Conservation (phyloP, 148 eudicot genomes). For the Camellia granthamiana region DNA sequence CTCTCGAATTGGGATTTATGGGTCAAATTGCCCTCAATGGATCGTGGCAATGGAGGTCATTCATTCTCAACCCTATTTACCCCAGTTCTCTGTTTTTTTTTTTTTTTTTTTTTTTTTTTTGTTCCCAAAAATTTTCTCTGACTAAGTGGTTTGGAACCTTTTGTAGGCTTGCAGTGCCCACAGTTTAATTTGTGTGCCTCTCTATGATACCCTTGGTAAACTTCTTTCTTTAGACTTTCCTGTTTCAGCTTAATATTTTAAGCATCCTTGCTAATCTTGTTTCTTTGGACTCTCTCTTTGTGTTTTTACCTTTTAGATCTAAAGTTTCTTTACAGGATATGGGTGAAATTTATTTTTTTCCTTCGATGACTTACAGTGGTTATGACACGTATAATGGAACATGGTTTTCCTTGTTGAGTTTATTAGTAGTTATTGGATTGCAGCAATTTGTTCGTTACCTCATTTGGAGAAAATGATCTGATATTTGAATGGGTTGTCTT, state of each 20-base stretch:
- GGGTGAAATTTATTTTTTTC: too few relatives aligned
- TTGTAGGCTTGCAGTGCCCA: conserved; percentile 87
- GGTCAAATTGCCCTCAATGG: conserved; percentile 95
- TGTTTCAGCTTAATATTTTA: neutral
- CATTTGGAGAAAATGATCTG: conserved; percentile 9
- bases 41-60: conserved; percentile 89
- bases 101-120: neutral
- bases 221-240: neutral
- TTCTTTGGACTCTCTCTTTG: neutral
- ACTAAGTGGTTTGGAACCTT: neutral
- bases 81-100: neutral
- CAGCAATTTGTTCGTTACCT: neutral
- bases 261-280: neutral
- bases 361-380: neutral
- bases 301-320: neutral
- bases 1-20: conserved; percentile 86
- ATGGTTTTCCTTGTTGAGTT: neutral
- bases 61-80: neutral
- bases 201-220: conserved; percentile 95
- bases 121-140: neutral
- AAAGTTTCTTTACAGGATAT: neutral
- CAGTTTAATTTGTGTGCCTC: conserved; percentile 90
- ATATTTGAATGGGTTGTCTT: conserved; percentile 1
- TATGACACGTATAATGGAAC: neutral
- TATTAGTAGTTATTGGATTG: neutral